Evolutionary conservation across 140 eudicot species (phyloP).

Genomic region (Flaveria floridana): DNA sequence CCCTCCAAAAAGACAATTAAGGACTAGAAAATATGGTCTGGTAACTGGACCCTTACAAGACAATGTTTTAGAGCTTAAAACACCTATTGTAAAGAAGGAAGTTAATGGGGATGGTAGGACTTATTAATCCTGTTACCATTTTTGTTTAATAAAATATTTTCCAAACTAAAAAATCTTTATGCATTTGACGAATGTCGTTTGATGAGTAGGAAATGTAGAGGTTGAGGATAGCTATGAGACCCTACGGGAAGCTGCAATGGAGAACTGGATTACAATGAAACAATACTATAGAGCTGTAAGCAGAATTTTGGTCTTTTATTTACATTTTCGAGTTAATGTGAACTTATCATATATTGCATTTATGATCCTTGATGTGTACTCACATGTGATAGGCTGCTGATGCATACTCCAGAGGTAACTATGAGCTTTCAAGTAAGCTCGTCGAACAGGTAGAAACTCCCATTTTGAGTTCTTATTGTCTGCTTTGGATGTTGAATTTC

Average conservation of each 20-base stretch:
- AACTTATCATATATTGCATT: background rate
- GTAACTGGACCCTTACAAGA: conserved; percentile 62
- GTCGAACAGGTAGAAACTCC: conserved; percentile 46
- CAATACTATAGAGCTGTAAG: conserved; percentile 80
- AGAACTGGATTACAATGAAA: conserved; percentile 57
- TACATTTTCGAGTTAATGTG: background rate
- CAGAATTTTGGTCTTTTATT: background rate
- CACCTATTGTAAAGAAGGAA: conserved; percentile 45
- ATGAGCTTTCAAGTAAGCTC: conserved; percentile 43
- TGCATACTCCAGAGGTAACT: conserved; percentile 49
- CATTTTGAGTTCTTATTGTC: background rate
- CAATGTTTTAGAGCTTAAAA: conserved; percentile 20
- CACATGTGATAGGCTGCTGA: conserved; percentile 66
- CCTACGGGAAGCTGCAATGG: conserved; percentile 58
- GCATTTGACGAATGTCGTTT: background rate
- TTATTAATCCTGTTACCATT: background rate
- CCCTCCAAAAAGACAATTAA: conserved; percentile 28
- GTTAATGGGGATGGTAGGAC: conserved; percentile 40
- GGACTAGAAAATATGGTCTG: conserved; percentile 44
- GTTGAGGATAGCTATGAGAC: conserved; percentile 45
- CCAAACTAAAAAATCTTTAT: background rate
- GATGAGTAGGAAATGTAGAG: conserved; percentile 42
- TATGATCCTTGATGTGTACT: conserved; percentile 11
- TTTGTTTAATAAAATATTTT: background rate
- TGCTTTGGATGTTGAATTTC: background rate